phyloP scores from a whole-genome alignment of 805 yeast species.

The Hanseniaspora valbyensis region DNA sequence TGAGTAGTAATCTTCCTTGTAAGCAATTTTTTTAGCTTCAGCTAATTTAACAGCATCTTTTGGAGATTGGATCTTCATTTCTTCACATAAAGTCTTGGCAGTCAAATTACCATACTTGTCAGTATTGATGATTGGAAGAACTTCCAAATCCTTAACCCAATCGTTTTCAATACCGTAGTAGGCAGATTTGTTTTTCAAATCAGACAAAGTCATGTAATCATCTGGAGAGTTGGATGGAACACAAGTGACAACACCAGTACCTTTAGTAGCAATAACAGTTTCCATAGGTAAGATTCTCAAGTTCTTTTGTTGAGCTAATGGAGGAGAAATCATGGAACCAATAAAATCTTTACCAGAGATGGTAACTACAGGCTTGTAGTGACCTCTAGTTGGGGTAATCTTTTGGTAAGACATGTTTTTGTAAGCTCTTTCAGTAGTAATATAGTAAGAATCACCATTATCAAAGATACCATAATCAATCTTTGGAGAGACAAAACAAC shows the following conservation, averaged over 20 bases:
- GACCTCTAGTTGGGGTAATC: constrained; percentile 79
- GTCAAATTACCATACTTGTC: constrained; percentile 78
- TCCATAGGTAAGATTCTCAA: constrained; percentile 93
- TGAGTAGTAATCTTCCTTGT: constrained; percentile 91
- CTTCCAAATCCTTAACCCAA: constrained; percentile 65
- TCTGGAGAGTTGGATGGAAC: constrained; percentile 99
- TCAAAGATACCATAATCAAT: constrained; percentile 84
- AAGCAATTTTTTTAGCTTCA: constrained; percentile 85
- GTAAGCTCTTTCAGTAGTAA: constrained; percentile 90
- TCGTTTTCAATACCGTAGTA: constrained; percentile 73
- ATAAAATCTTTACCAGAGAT: constrained; percentile 64
- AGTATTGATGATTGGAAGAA: constrained; percentile 64
- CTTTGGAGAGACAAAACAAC: constrained; percentile 95
- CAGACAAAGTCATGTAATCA: constrained; percentile 79
- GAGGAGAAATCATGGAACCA: constrained; percentile 82
- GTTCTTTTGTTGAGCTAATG: constrained; percentile 57
- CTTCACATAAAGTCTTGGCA: constrained; percentile 75
- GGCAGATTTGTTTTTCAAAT: constrained; percentile 79
- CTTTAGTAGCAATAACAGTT: constrained; percentile 85
- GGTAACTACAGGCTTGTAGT: constrained; percentile 45
- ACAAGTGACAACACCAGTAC: constrained; percentile 98
- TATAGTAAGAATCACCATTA: constrained; percentile 64
- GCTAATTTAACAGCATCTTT: constrained; percentile 81
- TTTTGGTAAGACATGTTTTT: constrained; percentile 95
- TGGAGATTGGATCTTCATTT: constrained; percentile 86